phyloP scores from a whole-genome alignment of 441 rosid genomes.

The Erodium moschatum region DNA sequence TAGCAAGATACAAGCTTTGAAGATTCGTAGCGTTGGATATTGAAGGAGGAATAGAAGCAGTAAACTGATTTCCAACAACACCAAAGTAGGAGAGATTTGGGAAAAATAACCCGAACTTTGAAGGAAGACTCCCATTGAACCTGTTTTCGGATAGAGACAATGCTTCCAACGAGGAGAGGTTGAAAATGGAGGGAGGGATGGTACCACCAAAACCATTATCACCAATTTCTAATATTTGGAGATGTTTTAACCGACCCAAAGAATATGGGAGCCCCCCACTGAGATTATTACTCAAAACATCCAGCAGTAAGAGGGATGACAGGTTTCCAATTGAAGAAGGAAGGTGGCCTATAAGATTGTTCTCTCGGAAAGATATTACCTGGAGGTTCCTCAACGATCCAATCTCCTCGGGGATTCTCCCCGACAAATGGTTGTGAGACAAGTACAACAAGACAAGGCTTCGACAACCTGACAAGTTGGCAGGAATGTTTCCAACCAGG shows the following conservation, averaged over 20 bases:
- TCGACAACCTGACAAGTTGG: slow-evolving; percentile 11
- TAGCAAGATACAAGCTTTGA: accelerated
- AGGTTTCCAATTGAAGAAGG: slow-evolving; percentile 23
- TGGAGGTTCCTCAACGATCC: slow-evolving; percentile 4
- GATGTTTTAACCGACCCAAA: slow-evolving; percentile 13
- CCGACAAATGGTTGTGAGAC: not conserved
- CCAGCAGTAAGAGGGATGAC: slow-evolving; percentile 12
- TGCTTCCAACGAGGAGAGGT: slow-evolving; percentile 15
- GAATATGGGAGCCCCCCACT: too few relatives aligned
- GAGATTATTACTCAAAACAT: too few relatives aligned
- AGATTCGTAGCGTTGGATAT: slow-evolving; percentile 24
- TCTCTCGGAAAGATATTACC: not conserved
- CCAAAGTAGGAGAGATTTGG: slow-evolving; percentile 7
- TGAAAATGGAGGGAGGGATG: slow-evolving; percentile 25
- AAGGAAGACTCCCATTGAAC: slow-evolving; percentile 21
- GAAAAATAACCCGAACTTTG: slow-evolving; percentile 13
- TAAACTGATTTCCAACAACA: not conserved
- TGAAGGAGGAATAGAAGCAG: slow-evolving; percentile 22
- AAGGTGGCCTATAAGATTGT: slow-evolving; percentile 18
- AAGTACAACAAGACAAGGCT: not conserved
- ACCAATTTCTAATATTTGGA: not conserved
- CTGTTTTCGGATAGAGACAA: not conserved
- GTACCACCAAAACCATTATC: slow-evolving; percentile 17
- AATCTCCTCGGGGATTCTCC: slow-evolving; percentile 7
- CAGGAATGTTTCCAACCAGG: slow-evolving; percentile 11